Percentiles rank a stretch among this genome's conserved stretches.
These are phyloP conservation scores for Eimeria maxima DNA, from an alignment of 169 alveolate species.

Conservation along the genomic window DNA sequence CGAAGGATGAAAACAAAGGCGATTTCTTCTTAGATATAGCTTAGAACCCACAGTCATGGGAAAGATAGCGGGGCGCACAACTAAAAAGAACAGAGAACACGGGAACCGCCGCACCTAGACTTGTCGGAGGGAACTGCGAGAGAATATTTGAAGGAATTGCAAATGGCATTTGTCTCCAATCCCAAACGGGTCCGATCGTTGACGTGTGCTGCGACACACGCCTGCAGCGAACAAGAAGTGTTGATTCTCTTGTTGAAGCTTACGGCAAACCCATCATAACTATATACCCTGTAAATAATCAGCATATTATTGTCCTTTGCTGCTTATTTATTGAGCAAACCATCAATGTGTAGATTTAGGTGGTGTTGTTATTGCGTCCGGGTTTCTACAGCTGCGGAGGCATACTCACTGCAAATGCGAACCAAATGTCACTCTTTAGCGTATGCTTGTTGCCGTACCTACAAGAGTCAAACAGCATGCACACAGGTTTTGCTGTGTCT, in stretches of 20 bases:
- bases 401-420: slow-evolving; percentile 34
- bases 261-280: too few species aligned
- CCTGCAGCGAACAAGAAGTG: neutral
- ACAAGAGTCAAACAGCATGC: neutral
- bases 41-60: too few species aligned
- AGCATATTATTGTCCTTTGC: too few species aligned
- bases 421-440: slow-evolving; percentile 39
- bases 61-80: neutral
- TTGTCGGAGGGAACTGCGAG: slow-evolving; percentile 63
- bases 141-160: slow-evolving; percentile 55
- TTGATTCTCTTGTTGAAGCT: neutral
- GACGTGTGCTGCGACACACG: slow-evolving; percentile 32
- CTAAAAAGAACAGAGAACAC: neutral
- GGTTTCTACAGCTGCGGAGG: neutral
- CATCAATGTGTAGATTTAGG: neutral
- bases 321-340: neutral
- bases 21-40: neutral
- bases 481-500: neutral
- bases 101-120: neutral
- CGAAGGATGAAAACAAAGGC: neutral
- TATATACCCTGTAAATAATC: too few species aligned
- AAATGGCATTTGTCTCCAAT: slow-evolving; percentile 73
- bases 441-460: slow-evolving; percentile 44
- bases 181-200: slow-evolving; percentile 55
- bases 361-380: neutral